Conservation (phyloP, 139 green algal species). For the Ettlia oleoabundans region DNA sequence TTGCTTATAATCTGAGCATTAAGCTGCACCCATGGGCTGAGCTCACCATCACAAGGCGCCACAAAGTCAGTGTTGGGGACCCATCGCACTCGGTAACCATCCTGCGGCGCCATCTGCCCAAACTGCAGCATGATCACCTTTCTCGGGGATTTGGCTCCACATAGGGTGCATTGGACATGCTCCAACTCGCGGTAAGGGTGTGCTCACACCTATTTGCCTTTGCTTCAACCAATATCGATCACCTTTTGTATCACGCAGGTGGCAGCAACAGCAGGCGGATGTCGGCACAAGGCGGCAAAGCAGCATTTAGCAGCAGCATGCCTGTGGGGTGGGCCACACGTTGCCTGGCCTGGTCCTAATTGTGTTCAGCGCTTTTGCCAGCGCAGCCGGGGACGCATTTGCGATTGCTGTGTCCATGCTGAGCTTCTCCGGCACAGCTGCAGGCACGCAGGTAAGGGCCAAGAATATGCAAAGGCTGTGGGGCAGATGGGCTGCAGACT, state of each 20-base stretch:
- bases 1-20: background rate
- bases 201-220: background rate
- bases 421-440: background rate
- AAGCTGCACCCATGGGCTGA: background rate
- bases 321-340: constrained; percentile 13
- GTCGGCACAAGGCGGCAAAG: background rate
- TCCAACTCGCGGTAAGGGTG: background rate
- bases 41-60: background rate
- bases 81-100: background rate
- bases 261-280: background rate
- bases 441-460: background rate
- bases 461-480: background rate
- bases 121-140: constrained; percentile 10
- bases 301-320: no score
- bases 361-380: background rate
- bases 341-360: background rate
- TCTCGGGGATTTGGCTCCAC: background rate
- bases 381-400: background rate
- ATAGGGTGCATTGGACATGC: background rate
- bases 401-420: background rate
- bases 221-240: no score
- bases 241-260: no score
- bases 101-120: constrained; percentile 1
- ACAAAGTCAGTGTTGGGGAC: background rate
- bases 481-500: background rate